Evolutionary conservation across 2,329 filamentous ascomycete species (phyloP), one percentile per base, ranked within the genome.

Genomic region (Diaporthe vaccinii): DNA sequence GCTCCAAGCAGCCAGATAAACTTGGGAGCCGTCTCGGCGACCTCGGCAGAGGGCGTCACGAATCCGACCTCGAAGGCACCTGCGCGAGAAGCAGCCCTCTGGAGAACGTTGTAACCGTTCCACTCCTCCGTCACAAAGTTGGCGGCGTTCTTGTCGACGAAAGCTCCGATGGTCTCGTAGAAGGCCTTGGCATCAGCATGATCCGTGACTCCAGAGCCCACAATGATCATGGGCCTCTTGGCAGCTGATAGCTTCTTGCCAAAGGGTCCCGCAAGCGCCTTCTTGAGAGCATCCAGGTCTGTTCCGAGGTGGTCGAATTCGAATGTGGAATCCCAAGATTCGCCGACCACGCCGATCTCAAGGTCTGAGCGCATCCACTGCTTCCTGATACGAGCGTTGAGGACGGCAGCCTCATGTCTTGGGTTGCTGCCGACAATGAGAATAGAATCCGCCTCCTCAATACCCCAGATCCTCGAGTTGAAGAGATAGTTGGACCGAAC

Each of bases 1-100:
- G 97, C 97, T 79, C 96, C 97, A 70, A 99, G 92, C 70, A 99
- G 92, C 96, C 96, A 99, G 82, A 99, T 87, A 82, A 99, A 95
- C 90, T 98, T 99, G 77, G 97, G 93, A 83, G 92, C 94, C 68
- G 94, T 96, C 83, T 94, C 90, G 51, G 96, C 94, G 77, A 98
- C 95, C 78, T 92, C 91, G 2, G 92, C 86, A 22, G 95, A 98
- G 67, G 96, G 95, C 20, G 95, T 93, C 49, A 94, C 95, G 86
- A 98, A 99, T 81, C 97, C 97, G 80, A 99, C 92, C 86, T 99
- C 97, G 83, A 95, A 99, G 76, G 97, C 97, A 83, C 95, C 97
- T 51, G 94, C 94, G 80, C 96, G 93, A 77, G 97, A 98, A 76
- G 97, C 97, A 77, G 95, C 94, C 78, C 96, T 93, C 86, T 99